Base-by-base conservation (phyloP, 2,329 filamentous ascomycete genomes). In the Orbilia blumenaviensis region DNA sequence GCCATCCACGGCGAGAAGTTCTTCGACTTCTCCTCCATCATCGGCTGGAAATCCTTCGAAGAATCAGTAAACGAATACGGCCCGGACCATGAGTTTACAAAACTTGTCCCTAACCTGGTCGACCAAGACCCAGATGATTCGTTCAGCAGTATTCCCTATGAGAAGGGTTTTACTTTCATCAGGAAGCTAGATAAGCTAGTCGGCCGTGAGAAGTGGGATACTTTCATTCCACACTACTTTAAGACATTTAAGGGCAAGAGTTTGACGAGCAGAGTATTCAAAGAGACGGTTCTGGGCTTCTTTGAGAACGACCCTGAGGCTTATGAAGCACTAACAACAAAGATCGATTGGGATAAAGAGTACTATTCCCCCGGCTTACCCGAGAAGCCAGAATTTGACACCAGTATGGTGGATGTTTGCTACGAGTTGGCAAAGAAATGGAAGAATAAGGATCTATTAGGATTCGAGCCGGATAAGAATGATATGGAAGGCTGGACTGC, bases 171-270 rank as follows among this genome's bases (percentile, higher is more conserved):
- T 84, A 92, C 92, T 81, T 96, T 98, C 83, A 86, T 99, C 50
- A 97, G 93, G 83, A 90, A 94, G 80, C 89, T 99, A 12, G 95
- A 99, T 81, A 91, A 90, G 52, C 85, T 97, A 0, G 87, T 98
- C 2, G 92, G 93, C 36, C 91, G 92, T 76, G 87, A 90, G n/a
- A 91, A 91, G 82, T 99, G 95, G 85, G 92, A 98, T 86, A 91
- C 89, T 80, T 99, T 98, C 83, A 97, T 98, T 81, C 93, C 94
- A 14, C 90, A 97, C 83, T 97, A 98, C 85, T 98, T 98, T 82
- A 89, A 87, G 29, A 92, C 88, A 41, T 98, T 91, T 88, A 89
- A 91, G 69, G 88, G 88, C 81, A 94, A 93, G 83, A 97, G 93
- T 1, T 87, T 99, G 6, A 93, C 97, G 83, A 96, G 92, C 1